Percentiles rank a stretch among this genome's conserved stretches.
Conservation (phyloP, 2,329 filamentous ascomycete genomes). For the Curvularia spicifera region DNA sequence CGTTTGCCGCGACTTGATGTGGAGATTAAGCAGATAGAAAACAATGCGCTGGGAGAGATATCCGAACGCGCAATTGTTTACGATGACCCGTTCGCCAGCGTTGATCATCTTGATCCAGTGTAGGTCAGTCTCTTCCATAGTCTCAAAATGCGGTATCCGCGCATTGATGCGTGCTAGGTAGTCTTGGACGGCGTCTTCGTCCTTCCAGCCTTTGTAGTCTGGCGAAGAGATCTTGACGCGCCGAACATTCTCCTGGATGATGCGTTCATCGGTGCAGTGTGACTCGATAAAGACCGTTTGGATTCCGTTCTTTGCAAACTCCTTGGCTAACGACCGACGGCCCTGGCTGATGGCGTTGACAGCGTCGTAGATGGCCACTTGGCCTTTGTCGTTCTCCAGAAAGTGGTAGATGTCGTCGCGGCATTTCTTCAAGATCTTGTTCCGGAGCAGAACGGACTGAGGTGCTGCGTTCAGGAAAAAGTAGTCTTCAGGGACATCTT, state of each 20-base stretch:
- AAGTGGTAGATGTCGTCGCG: conserved; percentile 97
- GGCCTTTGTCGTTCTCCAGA: conserved; percentile 94
- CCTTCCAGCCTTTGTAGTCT: conserved; percentile 92
- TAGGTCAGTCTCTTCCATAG: conserved; percentile 90
- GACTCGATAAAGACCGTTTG: conserved; percentile 97
- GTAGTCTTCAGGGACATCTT: conserved; percentile 92
- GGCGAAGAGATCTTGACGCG: conserved; percentile 98
- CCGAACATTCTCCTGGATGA: conserved; percentile 94
- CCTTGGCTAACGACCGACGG: conserved; percentile 84
- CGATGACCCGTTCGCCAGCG: conserved; percentile 87
- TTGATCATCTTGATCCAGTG: conserved; percentile 99
- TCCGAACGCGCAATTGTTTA: conserved; percentile 96
- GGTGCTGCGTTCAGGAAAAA: conserved; percentile 96
- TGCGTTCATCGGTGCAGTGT: conserved; percentile 88
- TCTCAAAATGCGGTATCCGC: conserved; percentile 95
- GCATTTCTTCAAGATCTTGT: conserved; percentile 97
- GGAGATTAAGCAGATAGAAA: conserved; percentile 95
- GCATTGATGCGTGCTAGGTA: conserved; percentile 89
- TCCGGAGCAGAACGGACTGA: conserved; percentile 87
- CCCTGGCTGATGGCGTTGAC: conserved; percentile 90
- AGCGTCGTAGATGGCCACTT: conserved; percentile 98
- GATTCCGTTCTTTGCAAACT: conserved; percentile 97
- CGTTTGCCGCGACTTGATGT: conserved; percentile 92
- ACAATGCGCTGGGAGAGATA: conserved; percentile 97
- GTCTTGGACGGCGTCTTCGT: conserved; percentile 88